A percentile compares a stretch with the other conserved stretches of the same genome.
These are phyloP conservation scores for Suhomyces sp. DNA, from an alignment of 805 yeast species.

Conservation along the genomic window DNA sequence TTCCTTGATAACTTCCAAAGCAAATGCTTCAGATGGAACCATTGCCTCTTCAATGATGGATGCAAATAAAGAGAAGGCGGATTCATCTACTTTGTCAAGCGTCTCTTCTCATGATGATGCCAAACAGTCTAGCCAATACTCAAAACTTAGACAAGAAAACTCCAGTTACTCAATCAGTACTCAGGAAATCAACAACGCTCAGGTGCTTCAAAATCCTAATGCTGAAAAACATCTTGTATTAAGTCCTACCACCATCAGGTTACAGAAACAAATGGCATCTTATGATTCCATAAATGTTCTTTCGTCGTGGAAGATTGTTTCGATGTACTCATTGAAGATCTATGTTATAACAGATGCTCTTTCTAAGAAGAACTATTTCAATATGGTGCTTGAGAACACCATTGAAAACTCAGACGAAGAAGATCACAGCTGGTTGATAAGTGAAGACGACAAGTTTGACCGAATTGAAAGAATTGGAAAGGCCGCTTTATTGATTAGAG, in stretches of 20 bases:
- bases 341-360: conserved; percentile 28
- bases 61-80: conserved; percentile 9
- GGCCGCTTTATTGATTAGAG: conserved; percentile 41
- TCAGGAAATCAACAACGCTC: conserved; percentile 18
- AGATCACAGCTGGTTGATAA: conserved; percentile 31
- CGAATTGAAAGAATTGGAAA: conserved; percentile 40
- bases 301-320: conserved; percentile 44
- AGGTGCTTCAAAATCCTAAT: conserved; percentile 24
- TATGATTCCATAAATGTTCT: conserved; percentile 29
- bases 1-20: conserved; percentile 4
- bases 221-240: conserved; percentile 24
- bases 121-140: neutral
- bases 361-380: conserved; percentile 26
- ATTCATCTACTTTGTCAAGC: conserved; percentile 5
- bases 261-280: conserved; percentile 36
- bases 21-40: conserved; percentile 15
- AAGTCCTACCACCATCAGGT: conserved; percentile 34
- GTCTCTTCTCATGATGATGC: conserved; percentile 3
- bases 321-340: conserved; percentile 37
- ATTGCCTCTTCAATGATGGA: conserved; percentile 42
- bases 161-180: conserved; percentile 22
- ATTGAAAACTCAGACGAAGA: conserved; percentile 13
- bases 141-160: conserved; percentile 12
- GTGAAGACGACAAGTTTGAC: conserved; percentile 27
- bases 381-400: conserved; percentile 25